Evolutionary conservation across 495 filamentous ascomycete genomes (phyloP).

Genomic region (Geoglossum glabrum): DNA sequence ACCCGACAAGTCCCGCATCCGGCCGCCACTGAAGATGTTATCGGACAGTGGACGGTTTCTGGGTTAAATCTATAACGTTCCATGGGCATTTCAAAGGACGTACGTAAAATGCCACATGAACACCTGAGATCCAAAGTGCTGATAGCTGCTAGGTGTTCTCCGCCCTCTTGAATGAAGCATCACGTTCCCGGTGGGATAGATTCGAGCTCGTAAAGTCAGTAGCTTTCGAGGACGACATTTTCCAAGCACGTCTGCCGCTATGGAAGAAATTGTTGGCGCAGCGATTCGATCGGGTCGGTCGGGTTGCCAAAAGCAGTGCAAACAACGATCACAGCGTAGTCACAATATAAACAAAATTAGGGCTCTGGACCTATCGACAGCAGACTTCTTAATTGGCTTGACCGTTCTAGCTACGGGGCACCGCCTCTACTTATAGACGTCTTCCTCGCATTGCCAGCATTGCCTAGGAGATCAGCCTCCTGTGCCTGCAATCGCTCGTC

Average conservation of each 20-base stretch:
- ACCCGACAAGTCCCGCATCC: constrained; percentile 28
- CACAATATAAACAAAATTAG: too few species aligned
- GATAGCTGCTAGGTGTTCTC: background rate
- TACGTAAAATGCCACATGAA: background rate
- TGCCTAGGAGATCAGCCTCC: constrained; percentile 43
- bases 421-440: too few species aligned
- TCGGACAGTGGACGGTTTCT: background rate
- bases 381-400: too few species aligned
- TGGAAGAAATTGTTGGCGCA: constrained; percentile 16
- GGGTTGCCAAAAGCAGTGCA: too few species aligned
- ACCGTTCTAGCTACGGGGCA: too few species aligned
- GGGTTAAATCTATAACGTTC: background rate
- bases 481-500: constrained; percentile 51
- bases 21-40: background rate
- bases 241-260: constrained; percentile 32
- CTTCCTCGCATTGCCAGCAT: too few species aligned
- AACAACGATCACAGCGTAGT: too few species aligned
- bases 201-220: background rate
- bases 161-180: background rate
- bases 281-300: background rate
- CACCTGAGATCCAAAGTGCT: background rate
- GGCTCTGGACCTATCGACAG: too few species aligned
- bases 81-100: background rate
- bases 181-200: background rate
- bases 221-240: constrained; percentile 31